Conservation (phyloP, 306 rosid genomes). For the Senna siamea region DNA sequence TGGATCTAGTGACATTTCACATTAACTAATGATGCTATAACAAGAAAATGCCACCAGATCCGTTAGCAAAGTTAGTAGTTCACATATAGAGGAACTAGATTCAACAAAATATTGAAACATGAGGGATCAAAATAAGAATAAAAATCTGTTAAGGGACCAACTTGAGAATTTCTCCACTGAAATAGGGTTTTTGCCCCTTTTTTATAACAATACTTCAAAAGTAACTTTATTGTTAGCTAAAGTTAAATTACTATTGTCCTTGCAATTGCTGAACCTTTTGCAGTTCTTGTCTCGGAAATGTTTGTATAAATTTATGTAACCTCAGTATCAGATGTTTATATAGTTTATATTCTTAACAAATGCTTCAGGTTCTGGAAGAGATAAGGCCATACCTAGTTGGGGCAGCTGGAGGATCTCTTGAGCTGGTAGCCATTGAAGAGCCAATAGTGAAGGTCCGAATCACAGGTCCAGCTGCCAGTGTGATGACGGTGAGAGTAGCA, state of each 20-base stretch:
- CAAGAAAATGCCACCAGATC: too few species aligned
- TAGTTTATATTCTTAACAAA: slow-evolving; percentile 11
- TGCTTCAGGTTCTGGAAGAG: slow-evolving; percentile 84
- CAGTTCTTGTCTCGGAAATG: not conserved
- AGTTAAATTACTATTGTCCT: slow-evolving; percentile 19
- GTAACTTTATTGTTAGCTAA: not conserved
- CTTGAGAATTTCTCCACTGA: too few species aligned
- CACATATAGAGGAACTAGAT: too few species aligned
- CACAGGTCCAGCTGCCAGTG: slow-evolving; percentile 78
- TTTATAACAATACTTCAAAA: not conserved
- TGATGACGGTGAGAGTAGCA: slow-evolving; percentile 95
- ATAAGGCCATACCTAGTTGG: slow-evolving; percentile 92
- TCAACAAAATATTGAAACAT: too few species aligned
- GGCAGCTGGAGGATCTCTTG: slow-evolving; percentile 88
- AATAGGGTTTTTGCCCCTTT: not conserved
- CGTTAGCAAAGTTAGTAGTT: too few species aligned
- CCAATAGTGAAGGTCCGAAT: slow-evolving; percentile 75
- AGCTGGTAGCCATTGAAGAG: slow-evolving; percentile 82
- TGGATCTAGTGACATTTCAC: too few species aligned
- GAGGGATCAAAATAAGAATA: too few species aligned
- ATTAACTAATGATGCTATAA: too few species aligned
- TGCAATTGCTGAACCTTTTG: not conserved
- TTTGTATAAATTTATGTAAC: slow-evolving; percentile 23
- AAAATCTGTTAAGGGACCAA: too few species aligned
- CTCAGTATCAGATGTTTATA: not conserved